Evolutionary conservation across 2,329 filamentous ascomycete genomes (phyloP), one percentile per base, ranked within the genome.

Genomic region (Trichoderma endophyticum): DNA sequence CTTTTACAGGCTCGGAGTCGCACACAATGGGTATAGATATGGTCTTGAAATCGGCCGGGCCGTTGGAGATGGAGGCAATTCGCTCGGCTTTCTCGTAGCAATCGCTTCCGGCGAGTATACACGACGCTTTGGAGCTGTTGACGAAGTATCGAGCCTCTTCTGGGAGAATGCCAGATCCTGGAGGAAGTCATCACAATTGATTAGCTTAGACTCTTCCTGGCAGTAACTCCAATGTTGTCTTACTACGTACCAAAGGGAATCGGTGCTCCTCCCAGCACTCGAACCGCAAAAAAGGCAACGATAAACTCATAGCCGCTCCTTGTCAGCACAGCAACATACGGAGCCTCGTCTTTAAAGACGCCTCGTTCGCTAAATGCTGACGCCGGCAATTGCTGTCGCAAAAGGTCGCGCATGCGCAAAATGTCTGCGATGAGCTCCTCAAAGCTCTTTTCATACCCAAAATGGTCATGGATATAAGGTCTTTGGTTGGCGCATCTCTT

Each of bases 271-370:
- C 74, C 76, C 4, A 77, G 43, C 4, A 71, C 76, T 9, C 74
- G 73, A 24, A 72, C 68, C 11, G 74, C 74, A 26, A 76, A 76
- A 39, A 76, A 77, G 3, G 75, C 76, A 6, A 77, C 76, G 12
- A 76, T 57, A 28, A 77, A 77, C 56, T 76, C 76, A 54, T 77
- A 77, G 6, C 76, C 75, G 9, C 73, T 73, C 24, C 39, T 34
- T 21, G 75, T 72, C 15, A 76, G 73, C 18, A 73, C 63, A 6
- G 60, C 57, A 6, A 74, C 48, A 24, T 77, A 74, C 2, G 74
- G 72, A 4, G 15, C 12, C 3, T 72, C 36, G 1, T 73, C 48
- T 2, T 21, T 24, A 15, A 77, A 36, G 5, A 76, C 6, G 0
- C 72, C 73, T 3, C 60, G 54, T 1, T 70, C 66, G 12, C 36